Evolutionary conservation across 169 alveolate genomes (phyloP), one percentile per base, ranked within the genome.

Genomic region (Eimeria brunetti): DNA sequence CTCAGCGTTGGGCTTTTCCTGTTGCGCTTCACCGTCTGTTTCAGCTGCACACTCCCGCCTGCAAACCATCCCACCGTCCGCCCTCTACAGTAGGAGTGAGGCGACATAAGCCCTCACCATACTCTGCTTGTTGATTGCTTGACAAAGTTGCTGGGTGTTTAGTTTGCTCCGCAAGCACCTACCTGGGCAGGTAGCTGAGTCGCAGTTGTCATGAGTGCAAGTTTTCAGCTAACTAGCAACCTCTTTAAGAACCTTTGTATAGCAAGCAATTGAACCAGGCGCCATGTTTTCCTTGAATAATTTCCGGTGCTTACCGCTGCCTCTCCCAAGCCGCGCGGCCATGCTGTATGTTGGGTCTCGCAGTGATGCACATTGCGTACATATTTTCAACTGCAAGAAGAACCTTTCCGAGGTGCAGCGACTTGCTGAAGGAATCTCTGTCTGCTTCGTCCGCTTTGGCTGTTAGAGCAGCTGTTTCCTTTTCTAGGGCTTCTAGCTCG

Each of bases 371-470:
- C 71, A 56, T 81, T 4, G 89, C 89, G 30, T 46, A 81, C 89
- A 81, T 81, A 49, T 81, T 81, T 81, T 81, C 89, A 1, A 81
- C 89, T 14, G 89, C 89, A 36, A 81, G 89, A n/a, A 81, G 89
- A 14, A 81, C 89, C 33, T 81, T 81, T 36, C 71, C 89, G 30
- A 81, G 89, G 49, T 49, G 89, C n/a, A 81, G 30, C 14, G 89
- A 81, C 62, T 36, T 81, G 89, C 71, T 81, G 71, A 81, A 81
- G 16, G 89, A 44, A 49, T 81, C 89, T 16, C 49, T 81, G 64
- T 36, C 71, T 53, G 89, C 89, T 53, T 81, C 89, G 49, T 81
- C 89, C 14, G 89, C 89, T 33, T 81, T 81, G 56, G 89, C 89
- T 8, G 89, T 49, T 12, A 81, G 69, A 30, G 89, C 89, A 20